Conservation (phyloP, 352 stramenopile genomes). For the Pythium pyrilobum region DNA sequence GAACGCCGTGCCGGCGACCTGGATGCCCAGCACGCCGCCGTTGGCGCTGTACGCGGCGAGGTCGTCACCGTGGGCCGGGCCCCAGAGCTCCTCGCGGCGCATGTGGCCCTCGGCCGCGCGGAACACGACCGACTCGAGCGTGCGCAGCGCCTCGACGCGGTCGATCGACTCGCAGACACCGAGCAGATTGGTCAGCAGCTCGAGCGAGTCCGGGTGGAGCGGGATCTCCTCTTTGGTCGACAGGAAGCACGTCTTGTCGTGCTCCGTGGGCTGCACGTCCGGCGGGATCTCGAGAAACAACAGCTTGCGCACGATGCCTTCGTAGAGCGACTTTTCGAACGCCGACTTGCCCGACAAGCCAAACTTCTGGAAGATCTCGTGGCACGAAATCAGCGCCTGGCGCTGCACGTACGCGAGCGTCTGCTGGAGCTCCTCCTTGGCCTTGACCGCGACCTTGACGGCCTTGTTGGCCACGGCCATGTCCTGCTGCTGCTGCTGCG, state of each 20-base stretch:
- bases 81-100: slow-evolving; percentile 68
- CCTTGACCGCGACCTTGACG: slow-evolving; percentile 62
- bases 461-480: slow-evolving; percentile 29
- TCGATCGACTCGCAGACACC: slow-evolving; percentile 55
- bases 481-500: slow-evolving; percentile 7
- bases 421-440: slow-evolving; percentile 81
- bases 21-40: slow-evolving; percentile 64
- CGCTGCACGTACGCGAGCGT: slow-evolving; percentile 69
- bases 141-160: slow-evolving; percentile 64
- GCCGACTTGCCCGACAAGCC: slow-evolving; percentile 52
- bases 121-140: slow-evolving; percentile 72
- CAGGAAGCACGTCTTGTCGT: slow-evolving; percentile 81
- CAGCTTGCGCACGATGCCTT: slow-evolving; percentile 75
- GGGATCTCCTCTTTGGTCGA: slow-evolving; percentile 82
- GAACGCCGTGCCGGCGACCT: slow-evolving; percentile 54
- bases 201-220: slow-evolving; percentile 67
- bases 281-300: slow-evolving; percentile 77
- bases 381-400: slow-evolving; percentile 63
- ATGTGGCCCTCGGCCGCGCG: slow-evolving; percentile 74
- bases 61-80: slow-evolving; percentile 36
- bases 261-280: slow-evolving; percentile 80
- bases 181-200: slow-evolving; percentile 50
- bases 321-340: slow-evolving; percentile 77
- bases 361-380: slow-evolving; percentile 68
- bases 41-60: slow-evolving; percentile 44